phyloP scores from a whole-genome alignment of 352 stramenopile species.

The Pythium guiyangense region DNA sequence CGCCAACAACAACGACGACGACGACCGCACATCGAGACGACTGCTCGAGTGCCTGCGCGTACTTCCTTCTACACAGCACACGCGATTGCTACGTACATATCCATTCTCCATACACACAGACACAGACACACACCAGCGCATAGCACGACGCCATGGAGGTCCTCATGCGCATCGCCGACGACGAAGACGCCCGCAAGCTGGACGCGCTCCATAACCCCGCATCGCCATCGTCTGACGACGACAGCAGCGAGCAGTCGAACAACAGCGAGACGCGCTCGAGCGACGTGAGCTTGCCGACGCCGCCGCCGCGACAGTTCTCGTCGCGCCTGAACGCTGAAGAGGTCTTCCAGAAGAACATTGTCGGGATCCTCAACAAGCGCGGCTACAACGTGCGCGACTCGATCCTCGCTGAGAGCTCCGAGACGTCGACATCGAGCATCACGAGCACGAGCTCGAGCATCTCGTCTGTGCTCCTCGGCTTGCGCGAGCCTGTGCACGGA shows the following conservation, averaged over 20 bases:
- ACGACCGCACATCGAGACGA: constrained; percentile 4
- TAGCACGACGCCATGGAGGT: neutral
- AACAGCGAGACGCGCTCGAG: constrained; percentile 6
- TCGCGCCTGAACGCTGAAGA: constrained; percentile 36
- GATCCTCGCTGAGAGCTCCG: constrained; percentile 44
- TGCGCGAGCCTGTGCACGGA: constrained; percentile 71
- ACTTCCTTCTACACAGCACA: neutral
- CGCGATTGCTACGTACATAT: neutral
- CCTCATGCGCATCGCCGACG: constrained; percentile 2
- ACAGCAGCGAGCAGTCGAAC: neutral
- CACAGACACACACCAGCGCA: neutral
- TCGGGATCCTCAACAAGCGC: constrained; percentile 77
- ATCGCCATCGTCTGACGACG: neutral
- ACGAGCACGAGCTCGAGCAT: constrained; percentile 57
- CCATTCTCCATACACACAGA: neutral
- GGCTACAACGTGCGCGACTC: constrained; percentile 80
- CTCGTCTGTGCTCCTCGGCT: constrained; percentile 57
- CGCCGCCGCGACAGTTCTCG: constrained; percentile 7
- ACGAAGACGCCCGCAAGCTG: neutral
- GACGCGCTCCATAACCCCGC: neutral
- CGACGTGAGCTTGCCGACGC: neutral
- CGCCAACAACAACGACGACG: no score
- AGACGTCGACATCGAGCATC: constrained; percentile 51
- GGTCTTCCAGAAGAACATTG: constrained; percentile 61
- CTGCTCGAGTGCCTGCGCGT: neutral